Conservation (phyloP, 176 grass and related monocot species). For the Oryza coarctata region DNA sequence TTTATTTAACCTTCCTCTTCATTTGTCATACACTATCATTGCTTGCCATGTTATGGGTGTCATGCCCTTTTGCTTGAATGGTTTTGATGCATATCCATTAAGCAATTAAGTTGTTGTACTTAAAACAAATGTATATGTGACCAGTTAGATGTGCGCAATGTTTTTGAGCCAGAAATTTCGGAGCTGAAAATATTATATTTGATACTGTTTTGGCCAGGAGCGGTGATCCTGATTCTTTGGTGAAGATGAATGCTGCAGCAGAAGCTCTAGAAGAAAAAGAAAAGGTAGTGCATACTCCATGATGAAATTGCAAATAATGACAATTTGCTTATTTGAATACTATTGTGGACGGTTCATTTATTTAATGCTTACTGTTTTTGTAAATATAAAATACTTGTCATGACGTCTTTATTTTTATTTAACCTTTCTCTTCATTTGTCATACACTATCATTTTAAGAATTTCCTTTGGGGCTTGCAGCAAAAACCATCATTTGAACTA, state of each 20-base stretch:
- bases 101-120: neutral
- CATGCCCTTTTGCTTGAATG: neutral
- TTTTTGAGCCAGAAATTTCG: neutral
- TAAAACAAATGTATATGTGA: neutral
- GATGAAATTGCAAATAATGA: slow-evolving; percentile 16
- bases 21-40: neutral
- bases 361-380: neutral
- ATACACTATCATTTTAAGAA: slow-evolving; percentile 9
- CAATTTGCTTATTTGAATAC: slow-evolving; percentile 9
- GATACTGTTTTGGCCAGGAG: slow-evolving; percentile 43
- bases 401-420: neutral
- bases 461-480: slow-evolving; percentile 46
- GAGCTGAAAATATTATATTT: neutral
- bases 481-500: slow-evolving; percentile 97
- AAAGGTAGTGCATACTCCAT: slow-evolving; percentile 51
- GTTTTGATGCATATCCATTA: neutral
- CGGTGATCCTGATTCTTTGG: slow-evolving; percentile 57
- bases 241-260: slow-evolving; percentile 64
- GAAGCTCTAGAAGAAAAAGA: slow-evolving; percentile 82
- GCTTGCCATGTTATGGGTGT: neutral
- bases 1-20: neutral
- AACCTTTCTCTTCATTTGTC: neutral
- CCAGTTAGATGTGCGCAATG: neutral
- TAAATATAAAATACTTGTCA: neutral
- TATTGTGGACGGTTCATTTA: neutral